phyloP scores from a whole-genome alignment of 441 rosid species.

The Manihot esculenta region DNA sequence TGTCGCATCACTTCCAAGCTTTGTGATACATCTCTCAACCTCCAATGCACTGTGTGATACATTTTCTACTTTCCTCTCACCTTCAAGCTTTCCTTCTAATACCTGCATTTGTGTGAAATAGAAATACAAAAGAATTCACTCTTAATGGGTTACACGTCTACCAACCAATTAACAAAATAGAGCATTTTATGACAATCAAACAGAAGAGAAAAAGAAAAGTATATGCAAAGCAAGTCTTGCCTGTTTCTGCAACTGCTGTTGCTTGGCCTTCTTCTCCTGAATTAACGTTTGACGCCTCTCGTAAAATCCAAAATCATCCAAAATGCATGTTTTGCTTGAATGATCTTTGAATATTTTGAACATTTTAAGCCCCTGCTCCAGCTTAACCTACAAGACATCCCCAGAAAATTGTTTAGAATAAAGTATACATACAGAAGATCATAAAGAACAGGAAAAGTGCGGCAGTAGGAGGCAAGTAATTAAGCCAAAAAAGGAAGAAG shows the following conservation, averaged over 20 bases:
- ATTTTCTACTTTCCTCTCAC: constrained; percentile 48
- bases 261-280: constrained; percentile 79
- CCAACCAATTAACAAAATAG: neutral
- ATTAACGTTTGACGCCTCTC: constrained; percentile 74
- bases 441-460: neutral
- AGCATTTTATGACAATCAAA: no score
- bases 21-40: no score
- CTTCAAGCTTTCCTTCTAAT: constrained; percentile 47
- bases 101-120: constrained; percentile 32
- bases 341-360: constrained; percentile 78
- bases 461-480: neutral
- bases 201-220: no score
- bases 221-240: constrained; percentile 28
- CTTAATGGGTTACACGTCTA: neutral
- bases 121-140: neutral
- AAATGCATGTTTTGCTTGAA: constrained; percentile 64
- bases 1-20: constrained; percentile 31
- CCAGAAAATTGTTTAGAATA: neutral
- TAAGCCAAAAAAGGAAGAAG: no score
- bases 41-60: constrained; percentile 29
- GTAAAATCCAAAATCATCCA: constrained; percentile 87
- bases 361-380: constrained; percentile 72
- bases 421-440: neutral
- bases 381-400: constrained; percentile 47
- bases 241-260: constrained; percentile 63